Evolutionary conservation across 495 filamentous ascomycete species (phyloP), one percentile per base, ranked within the genome.

Genomic region (Halenospora varia): DNA sequence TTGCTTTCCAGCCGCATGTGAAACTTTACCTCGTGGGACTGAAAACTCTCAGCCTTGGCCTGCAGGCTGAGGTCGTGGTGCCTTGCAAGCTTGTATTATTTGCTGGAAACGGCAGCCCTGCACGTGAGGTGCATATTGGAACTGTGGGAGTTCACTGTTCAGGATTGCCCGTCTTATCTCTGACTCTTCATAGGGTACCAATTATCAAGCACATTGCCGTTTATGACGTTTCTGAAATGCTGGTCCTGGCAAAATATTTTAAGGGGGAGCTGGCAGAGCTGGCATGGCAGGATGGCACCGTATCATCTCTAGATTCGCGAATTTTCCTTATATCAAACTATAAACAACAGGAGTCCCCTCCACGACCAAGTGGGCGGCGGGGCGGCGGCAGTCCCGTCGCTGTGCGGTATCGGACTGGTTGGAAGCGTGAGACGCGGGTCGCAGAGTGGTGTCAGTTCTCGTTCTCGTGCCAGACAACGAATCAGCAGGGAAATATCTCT

Each of bases 1-100:
- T 39, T 48, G 19, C 48, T 49, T 48, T 48, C 11, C 35, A 17
- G 23, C 56, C 29, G 17, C 17, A 19, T 51, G 39, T 3, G 24
- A 22, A 18, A 20, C 20, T 26, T 23, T 60, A 19, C 58, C 11
- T 55, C 26, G 48, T 42, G 58, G 45, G 51, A 52, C 50, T 60
- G 51, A 50, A 53, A 18, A 22, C 48, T 48, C 4, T 35, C 4
- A 44, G 19, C 29, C 49, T 59, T 59, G 56, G 56, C 56, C 13
- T 50, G 26, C 18, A 29, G 35, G n/a, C n/a, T n/a, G n/a, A n/a
- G n/a, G n/a, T n/a, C n/a, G n/a, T n/a, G n/a, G n/a, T n/a, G n/a
- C n/a, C n/a, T 24, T n/a, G 48, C 10, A 25, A 25, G 17, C 48
- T n/a, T n/a, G n/a, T n/a, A n/a, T n/a, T n/a, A n/a, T 25, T 20